Conservation (phyloP, 164 flowering plant genomes). For the Tinospora cordifolia region DNA sequence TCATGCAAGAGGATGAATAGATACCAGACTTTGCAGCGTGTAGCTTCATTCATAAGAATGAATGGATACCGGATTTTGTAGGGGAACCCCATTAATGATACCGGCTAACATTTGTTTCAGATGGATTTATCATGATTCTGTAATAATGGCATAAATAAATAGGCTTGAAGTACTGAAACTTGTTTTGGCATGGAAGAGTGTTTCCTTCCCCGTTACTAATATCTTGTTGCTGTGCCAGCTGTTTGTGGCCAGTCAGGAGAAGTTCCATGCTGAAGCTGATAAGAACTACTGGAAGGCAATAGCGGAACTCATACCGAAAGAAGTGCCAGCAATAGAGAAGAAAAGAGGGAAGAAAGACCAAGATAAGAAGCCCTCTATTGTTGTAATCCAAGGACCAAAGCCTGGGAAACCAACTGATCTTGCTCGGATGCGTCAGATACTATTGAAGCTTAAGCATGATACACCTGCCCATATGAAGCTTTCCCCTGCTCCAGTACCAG, state of each 20-base stretch:
- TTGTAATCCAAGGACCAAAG: slow-evolving; percentile 68
- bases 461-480: slow-evolving; percentile 62
- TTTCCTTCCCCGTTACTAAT: not conserved
- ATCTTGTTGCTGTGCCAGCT: slow-evolving; percentile 27
- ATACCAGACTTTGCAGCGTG: not conserved
- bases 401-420: slow-evolving; percentile 86
- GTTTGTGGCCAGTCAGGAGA: slow-evolving; percentile 44
- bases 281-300: slow-evolving; percentile 65
- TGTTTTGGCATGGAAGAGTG: not conserved
- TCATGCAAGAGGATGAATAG: not conserved
- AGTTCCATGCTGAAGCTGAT: slow-evolving; percentile 56
- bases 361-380: slow-evolving; percentile 56
- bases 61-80: not conserved
- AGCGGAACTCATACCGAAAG: slow-evolving; percentile 54
- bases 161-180: not conserved
- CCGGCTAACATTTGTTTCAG: not conserved
- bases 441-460: slow-evolving; percentile 59
- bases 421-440: slow-evolving; percentile 65
- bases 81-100: not conserved
- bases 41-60: not conserved
- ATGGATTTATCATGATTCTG: not conserved
- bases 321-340: slow-evolving; percentile 50
- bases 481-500: slow-evolving; percentile 31
- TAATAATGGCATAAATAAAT: not conserved
- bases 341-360: slow-evolving; percentile 60